phyloP scores from a whole-genome alignment of 2,329 filamentous ascomycete genomes.

The Diaporthe sp. region DNA sequence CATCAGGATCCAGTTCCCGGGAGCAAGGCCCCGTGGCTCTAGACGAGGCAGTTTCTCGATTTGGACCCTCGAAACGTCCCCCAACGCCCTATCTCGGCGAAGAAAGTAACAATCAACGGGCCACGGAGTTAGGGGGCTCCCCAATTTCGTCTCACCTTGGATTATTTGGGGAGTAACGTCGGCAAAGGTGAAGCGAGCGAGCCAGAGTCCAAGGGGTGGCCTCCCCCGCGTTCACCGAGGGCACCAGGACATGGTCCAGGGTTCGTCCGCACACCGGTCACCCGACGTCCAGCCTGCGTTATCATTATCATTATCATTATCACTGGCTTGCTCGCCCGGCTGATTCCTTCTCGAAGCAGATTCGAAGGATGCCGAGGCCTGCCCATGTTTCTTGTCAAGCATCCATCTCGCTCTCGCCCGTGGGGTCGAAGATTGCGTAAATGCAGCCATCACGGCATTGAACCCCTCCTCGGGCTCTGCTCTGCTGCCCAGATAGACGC shows the following conservation, averaged over 20 bases:
- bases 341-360: constrained; percentile 34
- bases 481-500: not conserved
- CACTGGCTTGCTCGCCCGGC: not conserved
- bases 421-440: constrained; percentile 7
- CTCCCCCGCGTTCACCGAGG: constrained; percentile 26
- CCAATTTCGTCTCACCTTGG: constrained; percentile 25
- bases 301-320: constrained; percentile 8
- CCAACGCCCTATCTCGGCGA: not conserved
- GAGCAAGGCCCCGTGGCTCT: not conserved
- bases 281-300: not conserved
- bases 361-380: constrained; percentile 28
- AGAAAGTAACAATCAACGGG: not conserved
- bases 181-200: constrained; percentile 30
- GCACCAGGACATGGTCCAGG: not conserved
- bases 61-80: not conserved
- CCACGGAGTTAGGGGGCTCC: not conserved
- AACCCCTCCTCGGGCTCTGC: not conserved
- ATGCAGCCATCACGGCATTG: constrained; percentile 25
- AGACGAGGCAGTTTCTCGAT: not conserved
- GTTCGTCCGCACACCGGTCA: constrained; percentile 27
- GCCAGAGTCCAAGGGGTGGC: not conserved
- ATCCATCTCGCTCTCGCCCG: constrained; percentile 13
- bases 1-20: constrained; percentile 17
- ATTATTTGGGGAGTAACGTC: not conserved
- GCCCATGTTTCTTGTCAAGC: constrained; percentile 7